A percentile compares a stretch with the other conserved stretches of the same genome.
These are phyloP conservation scores for Pyrenopolyporus hunteri DNA, from an alignment of 495 filamentous ascomycete species.

Conservation along the genomic window DNA sequence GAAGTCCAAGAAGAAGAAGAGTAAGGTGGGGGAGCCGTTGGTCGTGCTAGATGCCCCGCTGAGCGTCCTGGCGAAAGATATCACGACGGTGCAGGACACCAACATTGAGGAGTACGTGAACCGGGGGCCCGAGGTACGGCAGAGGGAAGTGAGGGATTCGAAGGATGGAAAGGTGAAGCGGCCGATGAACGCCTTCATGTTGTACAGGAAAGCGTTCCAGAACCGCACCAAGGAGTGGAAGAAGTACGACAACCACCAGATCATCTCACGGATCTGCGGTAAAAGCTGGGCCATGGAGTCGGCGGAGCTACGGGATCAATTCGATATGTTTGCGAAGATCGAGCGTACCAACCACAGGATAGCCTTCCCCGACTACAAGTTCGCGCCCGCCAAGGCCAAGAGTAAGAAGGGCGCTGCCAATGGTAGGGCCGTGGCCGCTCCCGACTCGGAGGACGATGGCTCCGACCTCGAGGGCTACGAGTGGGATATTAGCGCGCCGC, in stretches of 20 bases:
- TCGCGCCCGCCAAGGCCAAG: slow-evolving; percentile 79
- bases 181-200: slow-evolving; percentile 99
- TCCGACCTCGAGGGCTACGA: slow-evolving; percentile 40
- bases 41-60: slow-evolving; percentile 70
- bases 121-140: slow-evolving; percentile 68
- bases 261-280: slow-evolving; percentile 85
- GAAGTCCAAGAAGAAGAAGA: slow-evolving; percentile 57
- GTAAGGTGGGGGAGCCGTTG: slow-evolving; percentile 56
- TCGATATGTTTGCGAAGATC: slow-evolving; percentile 77
- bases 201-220: slow-evolving; percentile 92
- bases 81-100: slow-evolving; percentile 63
- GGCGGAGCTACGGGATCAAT: slow-evolving; percentile 71
- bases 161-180: slow-evolving; percentile 83
- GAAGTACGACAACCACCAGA: slow-evolving; percentile 89
- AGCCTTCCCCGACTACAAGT: slow-evolving; percentile 94
- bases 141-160: slow-evolving; percentile 67
- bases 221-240: slow-evolving; percentile 84
- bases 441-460: slow-evolving; percentile 50
- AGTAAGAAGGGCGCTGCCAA: slow-evolving; percentile 39
- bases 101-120: slow-evolving; percentile 87
- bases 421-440: background rate
- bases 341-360: slow-evolving; percentile 86
- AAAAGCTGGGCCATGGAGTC: slow-evolving; percentile 86
- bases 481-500: slow-evolving; percentile 44
- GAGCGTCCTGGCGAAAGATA: slow-evolving; percentile 73